Evolutionary conservation across 768 basidiomycete species (phyloP).

Genomic region (Rhizopogon vesiculosus): DNA sequence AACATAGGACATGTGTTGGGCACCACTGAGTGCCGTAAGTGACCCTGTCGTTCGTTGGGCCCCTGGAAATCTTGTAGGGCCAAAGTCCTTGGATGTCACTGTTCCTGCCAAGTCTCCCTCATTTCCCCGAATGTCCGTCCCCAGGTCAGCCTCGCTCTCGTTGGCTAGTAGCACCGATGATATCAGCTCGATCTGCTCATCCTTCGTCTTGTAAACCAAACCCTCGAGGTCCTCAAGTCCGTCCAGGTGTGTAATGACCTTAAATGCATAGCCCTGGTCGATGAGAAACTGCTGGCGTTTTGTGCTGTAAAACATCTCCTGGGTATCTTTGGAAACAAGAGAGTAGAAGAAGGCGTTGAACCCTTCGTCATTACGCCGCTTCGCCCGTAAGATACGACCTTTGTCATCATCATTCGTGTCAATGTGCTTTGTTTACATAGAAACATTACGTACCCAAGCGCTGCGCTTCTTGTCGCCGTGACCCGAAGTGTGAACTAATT

Average conservation of each 20-base stretch:
- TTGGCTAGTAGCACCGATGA: conserved; percentile 88
- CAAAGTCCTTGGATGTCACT: conserved; percentile 83
- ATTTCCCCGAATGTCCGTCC: conserved; percentile 76
- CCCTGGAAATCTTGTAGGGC: conserved; percentile 55
- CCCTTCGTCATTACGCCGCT: conserved; percentile 96
- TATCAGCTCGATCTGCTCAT: conserved; percentile 96
- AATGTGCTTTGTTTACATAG: conserved; percentile 10
- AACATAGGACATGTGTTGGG: conserved; percentile 88
- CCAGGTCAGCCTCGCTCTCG: conserved; percentile 86
- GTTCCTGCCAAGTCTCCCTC: conserved; percentile 85
- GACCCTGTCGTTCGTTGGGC: conserved; percentile 80
- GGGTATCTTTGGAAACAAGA: conserved; percentile 96
- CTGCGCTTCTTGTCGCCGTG: conserved; percentile 96
- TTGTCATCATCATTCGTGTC: conserved; percentile 9
- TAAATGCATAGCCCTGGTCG: conserved; percentile 99
- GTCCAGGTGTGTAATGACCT: conserved; percentile 97
- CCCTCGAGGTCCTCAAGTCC: conserved; percentile 83
- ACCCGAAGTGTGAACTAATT: conserved; percentile 98
- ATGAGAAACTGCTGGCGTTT: conserved; percentile 99
- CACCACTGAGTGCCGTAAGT: conserved; percentile 80
- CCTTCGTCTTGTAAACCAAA: conserved; percentile 85
- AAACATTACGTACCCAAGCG: conserved; percentile 61
- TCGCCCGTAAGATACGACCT: conserved; percentile 96
- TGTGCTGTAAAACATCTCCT: conserved; percentile 99
- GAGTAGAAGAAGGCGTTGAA: conserved; percentile 99